Conservation (phyloP, 495 filamentous ascomycete genomes). For the Neurospora sp. region DNA sequence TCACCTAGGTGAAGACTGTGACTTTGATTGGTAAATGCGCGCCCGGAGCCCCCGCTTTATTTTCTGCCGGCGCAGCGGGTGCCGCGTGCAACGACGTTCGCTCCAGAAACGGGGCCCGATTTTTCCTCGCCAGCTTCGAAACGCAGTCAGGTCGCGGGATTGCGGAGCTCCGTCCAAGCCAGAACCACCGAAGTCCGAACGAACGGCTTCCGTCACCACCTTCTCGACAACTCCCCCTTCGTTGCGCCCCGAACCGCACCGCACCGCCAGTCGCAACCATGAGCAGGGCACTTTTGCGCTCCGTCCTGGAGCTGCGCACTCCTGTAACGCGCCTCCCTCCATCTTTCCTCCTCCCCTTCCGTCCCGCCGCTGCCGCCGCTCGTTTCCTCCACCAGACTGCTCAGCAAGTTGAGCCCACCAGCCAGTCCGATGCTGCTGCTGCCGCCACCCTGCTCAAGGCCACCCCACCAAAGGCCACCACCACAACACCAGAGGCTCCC, state of each 20-base stretch:
- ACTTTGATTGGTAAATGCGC: not conserved
- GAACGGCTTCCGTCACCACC: slow-evolving; percentile 5
- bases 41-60: slow-evolving; percentile 1
- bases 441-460: not conserved
- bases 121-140: slow-evolving; percentile 1
- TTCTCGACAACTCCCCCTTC: slow-evolving; percentile 8
- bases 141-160: not conserved
- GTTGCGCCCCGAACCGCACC: slow-evolving; percentile 4
- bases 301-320: slow-evolving; percentile 36
- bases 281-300: slow-evolving; percentile 37
- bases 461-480: slow-evolving; percentile 4
- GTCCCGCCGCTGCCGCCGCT: slow-evolving; percentile 8
- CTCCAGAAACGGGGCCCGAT: not conserved
- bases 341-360: slow-evolving; percentile 23
- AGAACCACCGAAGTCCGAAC: not conserved
- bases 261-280: slow-evolving; percentile 16
- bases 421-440: slow-evolving; percentile 2
- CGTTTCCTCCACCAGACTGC: slow-evolving; percentile 22
- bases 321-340: slow-evolving; percentile 24
- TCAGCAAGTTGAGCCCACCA: slow-evolving; percentile 18
- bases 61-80: not conserved
- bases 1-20: slow-evolving; percentile 4
- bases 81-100: not conserved
- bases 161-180: slow-evolving; percentile 1
- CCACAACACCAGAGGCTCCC: slow-evolving; percentile 8